phyloP scores from a whole-genome alignment of 768 basidiomycete genomes.

The Phallus indusiatus region DNA sequence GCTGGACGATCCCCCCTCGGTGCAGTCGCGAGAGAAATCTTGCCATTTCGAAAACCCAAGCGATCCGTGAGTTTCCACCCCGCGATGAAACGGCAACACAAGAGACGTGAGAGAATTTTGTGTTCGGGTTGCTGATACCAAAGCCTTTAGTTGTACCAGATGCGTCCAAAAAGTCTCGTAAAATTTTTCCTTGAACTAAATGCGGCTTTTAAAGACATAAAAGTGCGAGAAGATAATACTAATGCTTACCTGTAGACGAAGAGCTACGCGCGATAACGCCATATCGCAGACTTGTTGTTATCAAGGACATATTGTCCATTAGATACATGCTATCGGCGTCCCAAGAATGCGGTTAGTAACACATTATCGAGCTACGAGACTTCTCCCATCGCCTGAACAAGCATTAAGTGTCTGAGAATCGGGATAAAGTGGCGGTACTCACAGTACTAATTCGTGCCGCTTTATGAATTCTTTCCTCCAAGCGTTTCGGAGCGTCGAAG shows the following conservation, averaged over 20 bases:
- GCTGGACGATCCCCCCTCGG: slow-evolving; percentile 44
- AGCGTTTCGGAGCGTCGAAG: slow-evolving; percentile 46
- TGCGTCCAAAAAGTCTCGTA: slow-evolving; percentile 62
- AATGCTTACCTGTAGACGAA: slow-evolving; percentile 43
- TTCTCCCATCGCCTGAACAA: slow-evolving; percentile 55
- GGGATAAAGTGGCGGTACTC: slow-evolving; percentile 9
- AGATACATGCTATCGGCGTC: slow-evolving; percentile 50
- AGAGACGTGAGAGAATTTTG: slow-evolving; percentile 60
- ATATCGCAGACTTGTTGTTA: slow-evolving; percentile 55
- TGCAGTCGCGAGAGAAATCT: slow-evolving; percentile 51
- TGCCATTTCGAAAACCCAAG: slow-evolving; percentile 67
- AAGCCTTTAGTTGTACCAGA: slow-evolving; percentile 47
- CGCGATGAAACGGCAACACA: slow-evolving; percentile 37
- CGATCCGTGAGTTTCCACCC: slow-evolving; percentile 54
- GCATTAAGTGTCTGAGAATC: background rate
- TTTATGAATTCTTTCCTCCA: slow-evolving; percentile 68
- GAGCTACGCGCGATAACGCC: slow-evolving; percentile 67
- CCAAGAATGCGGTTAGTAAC: slow-evolving; percentile 56
- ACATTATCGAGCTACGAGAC: slow-evolving; percentile 48
- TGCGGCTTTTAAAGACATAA: background rate
- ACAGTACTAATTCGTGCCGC: slow-evolving; percentile 50
- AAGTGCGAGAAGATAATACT: background rate
- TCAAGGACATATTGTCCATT: slow-evolving; percentile 40
- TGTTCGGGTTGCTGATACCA: slow-evolving; percentile 65
- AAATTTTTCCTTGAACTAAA: slow-evolving; percentile 31